Base-by-base conservation (phyloP, 2,329 filamentous ascomycete genomes). In the Colletotrichum theobromicola region DNA sequence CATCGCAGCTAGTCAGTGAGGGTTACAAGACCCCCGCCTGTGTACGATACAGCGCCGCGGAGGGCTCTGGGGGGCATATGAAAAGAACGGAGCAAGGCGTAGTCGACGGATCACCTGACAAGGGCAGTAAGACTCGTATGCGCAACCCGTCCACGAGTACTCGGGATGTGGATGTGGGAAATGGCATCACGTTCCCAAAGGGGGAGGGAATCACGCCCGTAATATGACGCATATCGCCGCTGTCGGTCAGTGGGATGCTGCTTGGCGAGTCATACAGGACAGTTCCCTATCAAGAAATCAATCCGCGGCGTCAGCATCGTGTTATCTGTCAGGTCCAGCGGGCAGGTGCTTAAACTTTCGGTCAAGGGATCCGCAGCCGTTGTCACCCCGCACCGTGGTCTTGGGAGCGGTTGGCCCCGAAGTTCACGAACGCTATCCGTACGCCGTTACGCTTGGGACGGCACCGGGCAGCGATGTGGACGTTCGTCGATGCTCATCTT, bases 311-410 rank as follows among this genome's bases (percentile, higher is more conserved):
- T 30, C 58, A 70, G 9, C 60, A 16, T 35, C 7, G 2, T 35
- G 42, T 74, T 66, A 71, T 67, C 72, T 72, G 16, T 42, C 50
- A 57, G n/a, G n/a, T n/a, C n/a, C n/a, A 70, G 16, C 28, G 61
- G 61, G 37, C 18, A 62, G 42, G 21, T 62, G 55, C 18, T 53
- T 30, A n/a, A 57, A 21, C 30, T 61, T 61, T 65, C 67, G 15
- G n/a, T 46, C 35, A 70, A 60, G 42, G 35, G 34, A 16, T 21
- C 42, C 67, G 53, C 60, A 12, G 15, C 26, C 21, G 30, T 15
- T 10, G 30, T 37, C 37, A 70, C 50, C 53, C 35, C 55, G 42
- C 42, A 30, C 61, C 67, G 37, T 34, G 21, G 26, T 9, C 26
- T 32, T 55, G 60, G 53, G 28, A 35, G 60, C 67, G 61, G 61